A percentile compares a stretch with the other conserved stretches of the same genome.
phyloP scores from a whole-genome alignment of 129 eudicot species.

The Lonicera japonica region DNA sequence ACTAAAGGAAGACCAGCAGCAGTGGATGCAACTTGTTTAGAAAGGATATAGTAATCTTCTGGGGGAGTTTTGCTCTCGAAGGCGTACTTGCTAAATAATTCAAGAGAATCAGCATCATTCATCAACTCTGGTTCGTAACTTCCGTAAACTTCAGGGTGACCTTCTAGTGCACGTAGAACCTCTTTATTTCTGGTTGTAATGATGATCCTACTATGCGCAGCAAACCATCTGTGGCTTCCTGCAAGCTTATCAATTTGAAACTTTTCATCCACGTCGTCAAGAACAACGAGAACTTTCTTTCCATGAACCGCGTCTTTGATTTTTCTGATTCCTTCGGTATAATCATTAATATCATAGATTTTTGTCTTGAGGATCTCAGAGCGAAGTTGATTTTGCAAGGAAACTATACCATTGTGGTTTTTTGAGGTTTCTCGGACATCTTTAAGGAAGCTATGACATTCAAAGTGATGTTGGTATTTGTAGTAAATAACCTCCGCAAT shows the following conservation, averaged over 20 bases:
- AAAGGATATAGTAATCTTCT: not conserved
- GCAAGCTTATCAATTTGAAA: not conserved
- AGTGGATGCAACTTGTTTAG: constrained; percentile 1
- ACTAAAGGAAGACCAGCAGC: constrained; percentile 15
- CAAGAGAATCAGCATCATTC: not conserved
- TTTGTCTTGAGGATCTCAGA: not conserved
- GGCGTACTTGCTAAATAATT: constrained; percentile 14
- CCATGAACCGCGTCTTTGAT: not conserved
- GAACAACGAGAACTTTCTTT: not conserved
- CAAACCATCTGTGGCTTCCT: not conserved
- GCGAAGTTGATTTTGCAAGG: constrained; percentile 6
- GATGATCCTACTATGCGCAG: not conserved
- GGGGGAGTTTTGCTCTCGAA: constrained; percentile 6
- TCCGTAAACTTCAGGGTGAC: not conserved
- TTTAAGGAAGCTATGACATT: constrained; percentile 1
- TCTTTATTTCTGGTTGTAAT: not conserved
- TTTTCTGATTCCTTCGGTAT: not conserved
- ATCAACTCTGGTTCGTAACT: not conserved
- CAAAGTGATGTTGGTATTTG: not conserved
- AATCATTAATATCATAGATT: not conserved
- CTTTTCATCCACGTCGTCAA: not conserved
- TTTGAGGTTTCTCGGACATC: constrained; percentile 2
- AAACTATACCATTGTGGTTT: not conserved
- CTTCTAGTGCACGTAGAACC: not conserved
- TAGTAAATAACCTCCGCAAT: constrained; percentile 1